A percentile compares a stretch with the other conserved stretches of the same genome.
These are phyloP conservation scores for Dorcoceras hygrometricum DNA, from an alignment of 257 asterid species.

Conservation along the genomic window DNA sequence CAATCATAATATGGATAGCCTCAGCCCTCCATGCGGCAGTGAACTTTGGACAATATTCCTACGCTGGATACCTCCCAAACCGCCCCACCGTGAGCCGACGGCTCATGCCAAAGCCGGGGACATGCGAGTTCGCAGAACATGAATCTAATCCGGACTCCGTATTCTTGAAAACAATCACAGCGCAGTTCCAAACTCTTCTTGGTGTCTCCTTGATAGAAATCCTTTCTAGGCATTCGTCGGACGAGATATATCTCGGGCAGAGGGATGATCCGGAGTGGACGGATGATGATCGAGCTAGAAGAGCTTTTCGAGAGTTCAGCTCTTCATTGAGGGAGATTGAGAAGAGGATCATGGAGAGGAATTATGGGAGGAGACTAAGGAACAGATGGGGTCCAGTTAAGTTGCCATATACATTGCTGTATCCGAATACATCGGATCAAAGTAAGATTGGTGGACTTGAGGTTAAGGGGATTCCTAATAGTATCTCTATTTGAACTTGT, in stretches of 20 bases:
- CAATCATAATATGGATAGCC: slow-evolving; percentile 42
- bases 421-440: neutral
- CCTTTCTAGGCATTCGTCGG: slow-evolving; percentile 43
- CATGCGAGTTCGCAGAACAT: slow-evolving; percentile 34
- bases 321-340: slow-evolving; percentile 33
- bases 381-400: neutral
- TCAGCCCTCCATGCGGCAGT: slow-evolving; percentile 50
- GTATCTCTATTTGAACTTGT: neutral
- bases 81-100: slow-evolving; percentile 47
- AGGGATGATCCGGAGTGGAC: slow-evolving; percentile 47
- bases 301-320: slow-evolving; percentile 38
- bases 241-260: slow-evolving; percentile 46
- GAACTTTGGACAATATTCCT: slow-evolving; percentile 49
- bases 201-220: slow-evolving; percentile 47
- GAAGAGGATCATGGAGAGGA: slow-evolving; percentile 32
- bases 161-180: slow-evolving; percentile 40
- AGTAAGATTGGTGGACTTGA: neutral
- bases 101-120: slow-evolving; percentile 42
- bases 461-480: neutral
- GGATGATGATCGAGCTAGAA: slow-evolving; percentile 27
- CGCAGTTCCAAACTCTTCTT: slow-evolving; percentile 42
- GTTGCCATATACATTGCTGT: neutral
- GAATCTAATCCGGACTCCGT: slow-evolving; percentile 36
- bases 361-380: slow-evolving; percentile 13
- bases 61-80: slow-evolving; percentile 48